Evolutionary conservation across 345 rosid genomes (phyloP).

Genomic region (Pistacia integerrima): DNA sequence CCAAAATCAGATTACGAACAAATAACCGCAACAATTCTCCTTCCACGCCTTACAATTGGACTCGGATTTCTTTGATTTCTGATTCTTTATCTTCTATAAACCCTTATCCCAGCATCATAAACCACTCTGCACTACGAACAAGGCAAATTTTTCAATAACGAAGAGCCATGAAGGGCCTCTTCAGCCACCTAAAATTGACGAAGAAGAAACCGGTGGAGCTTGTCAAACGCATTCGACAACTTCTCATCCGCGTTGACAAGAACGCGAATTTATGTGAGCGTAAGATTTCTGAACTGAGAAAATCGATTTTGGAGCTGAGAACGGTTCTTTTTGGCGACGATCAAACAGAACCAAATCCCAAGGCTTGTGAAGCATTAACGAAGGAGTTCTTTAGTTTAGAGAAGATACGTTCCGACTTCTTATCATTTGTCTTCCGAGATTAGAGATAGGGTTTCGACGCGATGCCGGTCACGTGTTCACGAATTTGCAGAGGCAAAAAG

Average conservation of each 20-base stretch:
- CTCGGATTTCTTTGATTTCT: too few species aligned
- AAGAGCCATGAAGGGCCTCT: too few species aligned
- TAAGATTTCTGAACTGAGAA: conserved; percentile 48
- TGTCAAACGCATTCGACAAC: conserved; percentile 38
- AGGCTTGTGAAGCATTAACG: conserved; percentile 52
- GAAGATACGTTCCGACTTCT: conserved; percentile 50
- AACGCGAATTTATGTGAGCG: not conserved
- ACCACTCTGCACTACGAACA: too few species aligned
- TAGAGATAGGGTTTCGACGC: conserved; percentile 50
- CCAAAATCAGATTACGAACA: too few species aligned
- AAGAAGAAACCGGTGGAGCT: conserved; percentile 44
- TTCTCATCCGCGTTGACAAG: conserved; percentile 24
- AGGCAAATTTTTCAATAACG: too few species aligned
- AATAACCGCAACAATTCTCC: too few species aligned
- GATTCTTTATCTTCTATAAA: too few species aligned
- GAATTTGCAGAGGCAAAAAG: conserved; percentile 52
- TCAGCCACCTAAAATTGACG: too few species aligned
- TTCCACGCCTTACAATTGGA: too few species aligned
- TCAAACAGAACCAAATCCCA: conserved; percentile 53
- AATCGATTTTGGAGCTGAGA: conserved; percentile 46
- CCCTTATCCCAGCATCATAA: too few species aligned
- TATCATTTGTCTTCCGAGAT: conserved; percentile 42
- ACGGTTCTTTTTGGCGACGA: conserved; percentile 50
- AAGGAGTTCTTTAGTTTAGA: conserved; percentile 49
- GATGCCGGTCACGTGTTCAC: conserved; percentile 45